These are phyloP conservation scores for Eucalyptus marginata DNA, from an alignment of 345 rosid genomes.

Conservation along the genomic window DNA sequence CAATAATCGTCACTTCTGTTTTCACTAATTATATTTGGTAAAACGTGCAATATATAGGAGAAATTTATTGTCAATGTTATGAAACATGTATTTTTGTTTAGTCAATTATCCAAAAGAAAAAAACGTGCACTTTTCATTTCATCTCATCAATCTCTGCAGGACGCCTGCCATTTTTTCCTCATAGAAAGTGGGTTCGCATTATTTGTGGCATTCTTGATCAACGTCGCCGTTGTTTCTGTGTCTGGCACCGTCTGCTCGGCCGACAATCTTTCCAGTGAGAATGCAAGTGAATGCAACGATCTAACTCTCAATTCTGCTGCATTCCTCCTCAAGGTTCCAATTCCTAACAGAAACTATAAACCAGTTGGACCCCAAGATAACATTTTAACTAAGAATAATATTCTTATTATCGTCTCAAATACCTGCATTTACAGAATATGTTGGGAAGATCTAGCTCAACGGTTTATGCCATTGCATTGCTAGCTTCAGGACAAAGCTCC, in stretches of 20 bases:
- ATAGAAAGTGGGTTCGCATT: conserved; percentile 58
- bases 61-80: not conserved
- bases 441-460: conserved; percentile 46
- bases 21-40: not conserved
- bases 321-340: conserved; percentile 52
- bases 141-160: conserved; percentile 9
- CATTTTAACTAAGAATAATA: not conserved
- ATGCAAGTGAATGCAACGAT: conserved; percentile 21
- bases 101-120: not conserved
- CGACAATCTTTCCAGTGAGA: conserved; percentile 7
- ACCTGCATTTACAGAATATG: conserved; percentile 30
- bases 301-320: conserved; percentile 59
- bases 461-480: conserved; percentile 45
- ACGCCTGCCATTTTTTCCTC: conserved; percentile 48
- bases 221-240: conserved; percentile 41
- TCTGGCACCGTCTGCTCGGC: conserved; percentile 42
- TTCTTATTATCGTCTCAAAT: not conserved
- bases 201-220: conserved; percentile 51
- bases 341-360: not conserved
- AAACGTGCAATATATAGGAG: not conserved
- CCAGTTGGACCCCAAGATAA: not conserved
- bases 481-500: conserved; percentile 72
- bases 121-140: not conserved
- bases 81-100: not conserved
- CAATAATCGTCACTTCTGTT: not conserved